phyloP scores from a whole-genome alignment of 345 rosid genomes.

The Rhodamnia rubescens region DNA sequence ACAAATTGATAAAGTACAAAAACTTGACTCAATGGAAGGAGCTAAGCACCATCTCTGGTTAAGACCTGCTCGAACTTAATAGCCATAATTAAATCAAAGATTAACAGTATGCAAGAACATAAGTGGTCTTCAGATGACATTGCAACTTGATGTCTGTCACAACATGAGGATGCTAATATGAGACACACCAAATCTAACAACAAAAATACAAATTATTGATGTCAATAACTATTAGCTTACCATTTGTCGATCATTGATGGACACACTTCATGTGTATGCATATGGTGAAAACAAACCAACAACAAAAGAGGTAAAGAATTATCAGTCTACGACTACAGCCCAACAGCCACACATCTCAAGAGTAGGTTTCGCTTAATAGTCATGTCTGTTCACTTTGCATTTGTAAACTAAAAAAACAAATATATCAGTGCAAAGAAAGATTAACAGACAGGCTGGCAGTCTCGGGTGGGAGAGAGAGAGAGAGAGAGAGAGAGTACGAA shows the following conservation, averaged over 20 bases:
- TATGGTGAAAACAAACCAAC: not conserved
- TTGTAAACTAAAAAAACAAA: not conserved
- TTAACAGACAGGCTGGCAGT: not conserved
- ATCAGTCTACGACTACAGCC: not conserved
- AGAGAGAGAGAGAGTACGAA: constrained; percentile 57
- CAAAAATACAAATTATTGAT: not conserved
- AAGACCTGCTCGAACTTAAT: not conserved
- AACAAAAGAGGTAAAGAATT: not conserved
- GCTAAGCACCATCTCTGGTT: not conserved
- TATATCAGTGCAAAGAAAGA: not conserved
- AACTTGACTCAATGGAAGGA: not conserved
- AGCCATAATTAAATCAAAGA: not conserved
- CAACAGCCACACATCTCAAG: not conserved
- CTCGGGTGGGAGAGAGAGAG: not conserved
- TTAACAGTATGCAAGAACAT: not conserved
- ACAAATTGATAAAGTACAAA: not conserved
- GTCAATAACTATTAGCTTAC: not conserved
- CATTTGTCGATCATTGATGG: not conserved
- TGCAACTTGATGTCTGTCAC: not conserved
- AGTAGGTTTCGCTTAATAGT: not conserved
- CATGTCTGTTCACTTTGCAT: not conserved
- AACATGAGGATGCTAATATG: not conserved
- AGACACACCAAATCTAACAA: not conserved
- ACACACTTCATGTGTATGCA: not conserved
- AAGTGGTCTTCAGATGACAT: not conserved